phyloP scores from a whole-genome alignment of 257 asterid genomes.

The Thymus mandschuricus region DNA sequence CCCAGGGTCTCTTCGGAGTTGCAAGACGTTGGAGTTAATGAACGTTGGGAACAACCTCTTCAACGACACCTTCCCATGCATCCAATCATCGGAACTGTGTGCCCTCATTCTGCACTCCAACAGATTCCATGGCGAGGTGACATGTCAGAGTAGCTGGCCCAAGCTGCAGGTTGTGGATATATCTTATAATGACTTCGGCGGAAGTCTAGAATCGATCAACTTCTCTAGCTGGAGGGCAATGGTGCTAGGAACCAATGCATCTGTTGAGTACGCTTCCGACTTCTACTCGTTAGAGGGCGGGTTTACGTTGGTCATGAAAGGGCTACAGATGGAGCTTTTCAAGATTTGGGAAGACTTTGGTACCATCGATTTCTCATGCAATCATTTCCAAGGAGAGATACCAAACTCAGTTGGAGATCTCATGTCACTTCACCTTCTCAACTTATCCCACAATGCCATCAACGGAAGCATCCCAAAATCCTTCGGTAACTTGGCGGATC shows the following conservation, averaged over 20 bases:
- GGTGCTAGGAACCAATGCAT: no score
- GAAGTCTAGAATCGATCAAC: neutral
- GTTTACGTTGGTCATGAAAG: no score
- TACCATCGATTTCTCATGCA: neutral
- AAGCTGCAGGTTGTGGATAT: neutral
- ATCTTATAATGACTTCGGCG: no score
- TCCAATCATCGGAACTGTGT: constrained; percentile 42
- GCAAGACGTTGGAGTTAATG: constrained; percentile 38
- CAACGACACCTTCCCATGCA: constrained; percentile 33
- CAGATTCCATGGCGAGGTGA: constrained; percentile 42
- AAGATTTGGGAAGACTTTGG: no score
- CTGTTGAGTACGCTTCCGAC: no score
- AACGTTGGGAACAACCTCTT: constrained; percentile 51
- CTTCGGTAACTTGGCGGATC: no score
- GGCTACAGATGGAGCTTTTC: no score
- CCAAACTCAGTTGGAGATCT: constrained; percentile 9
- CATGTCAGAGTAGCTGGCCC: constrained; percentile 29
- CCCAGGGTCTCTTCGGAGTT: constrained; percentile 40
- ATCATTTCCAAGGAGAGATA: neutral
- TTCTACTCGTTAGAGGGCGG: no score
- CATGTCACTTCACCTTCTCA: neutral
- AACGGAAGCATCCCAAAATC: no score
- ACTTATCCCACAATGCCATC: neutral
- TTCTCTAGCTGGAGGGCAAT: no score
- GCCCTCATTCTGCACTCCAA: constrained; percentile 49